These are phyloP conservation scores for Penicillium nordicum DNA, from an alignment of 2,329 filamentous ascomycete genomes.

Conservation along the genomic window DNA sequence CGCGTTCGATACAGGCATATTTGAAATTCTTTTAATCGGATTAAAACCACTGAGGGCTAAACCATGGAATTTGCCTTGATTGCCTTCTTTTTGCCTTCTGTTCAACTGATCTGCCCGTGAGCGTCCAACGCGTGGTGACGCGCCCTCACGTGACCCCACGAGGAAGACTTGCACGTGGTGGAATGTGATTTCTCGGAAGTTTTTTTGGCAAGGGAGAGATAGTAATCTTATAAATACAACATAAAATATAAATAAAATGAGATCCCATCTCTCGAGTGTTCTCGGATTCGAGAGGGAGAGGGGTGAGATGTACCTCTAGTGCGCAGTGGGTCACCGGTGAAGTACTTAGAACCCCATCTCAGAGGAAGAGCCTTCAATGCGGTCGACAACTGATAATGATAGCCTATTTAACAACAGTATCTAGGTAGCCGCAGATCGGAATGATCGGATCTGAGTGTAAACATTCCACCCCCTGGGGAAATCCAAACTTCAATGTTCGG, in stretches of 20 bases:
- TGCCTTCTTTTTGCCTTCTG: not conserved
- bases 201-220: not conserved
- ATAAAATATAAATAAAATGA: not conserved
- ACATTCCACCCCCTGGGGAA: not conserved
- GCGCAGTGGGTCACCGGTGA: not conserved
- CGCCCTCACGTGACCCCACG: slow-evolving; percentile 21
- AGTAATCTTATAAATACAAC: not conserved
- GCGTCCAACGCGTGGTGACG: slow-evolving; percentile 15
- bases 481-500: not conserved
- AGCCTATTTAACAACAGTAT: no score
- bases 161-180: slow-evolving; percentile 7
- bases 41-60: not conserved
- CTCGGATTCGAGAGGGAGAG: no score
- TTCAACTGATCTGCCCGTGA: not conserved
- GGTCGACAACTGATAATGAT: not conserved
- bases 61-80: not conserved
- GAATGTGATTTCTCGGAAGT: slow-evolving; percentile 2
- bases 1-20: not conserved
- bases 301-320: not conserved
- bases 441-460: not conserved
- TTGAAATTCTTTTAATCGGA: not conserved
- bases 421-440: not conserved
- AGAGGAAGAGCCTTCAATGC: not conserved
- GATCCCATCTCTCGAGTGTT: not conserved
- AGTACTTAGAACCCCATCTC: not conserved